These are phyloP conservation scores for Trichosporon coremiiforme DNA, from an alignment of 1,284 basidiomycete species.

Conservation along the genomic window DNA sequence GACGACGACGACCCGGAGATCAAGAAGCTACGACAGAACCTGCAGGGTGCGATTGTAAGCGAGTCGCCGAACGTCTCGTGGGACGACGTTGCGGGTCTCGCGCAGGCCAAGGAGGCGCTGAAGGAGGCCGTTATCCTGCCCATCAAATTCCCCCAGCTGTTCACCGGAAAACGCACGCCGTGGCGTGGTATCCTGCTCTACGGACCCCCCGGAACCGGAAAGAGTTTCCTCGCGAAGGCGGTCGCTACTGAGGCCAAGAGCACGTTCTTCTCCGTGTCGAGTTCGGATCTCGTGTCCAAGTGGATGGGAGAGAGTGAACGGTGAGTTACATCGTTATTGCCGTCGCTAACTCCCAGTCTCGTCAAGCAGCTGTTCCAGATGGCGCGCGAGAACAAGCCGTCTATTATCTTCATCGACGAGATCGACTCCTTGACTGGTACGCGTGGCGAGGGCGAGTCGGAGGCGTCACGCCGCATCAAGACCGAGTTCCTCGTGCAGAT, in stretches of 20 bases:
- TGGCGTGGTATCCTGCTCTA: conserved; percentile 96
- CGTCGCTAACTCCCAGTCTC: conserved; percentile 62
- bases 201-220: conserved; percentile 94
- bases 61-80: conserved; percentile 96
- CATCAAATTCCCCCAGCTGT: conserved; percentile 97
- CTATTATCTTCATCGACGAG: conserved; percentile 99
- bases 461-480: conserved; percentile 94
- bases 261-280: conserved; percentile 96
- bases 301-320: conserved; percentile 99
- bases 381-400: conserved; percentile 92
- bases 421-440: conserved; percentile 95
- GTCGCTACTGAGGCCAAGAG: conserved; percentile 98
- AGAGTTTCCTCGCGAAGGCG: conserved; percentile 90
- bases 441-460: conserved; percentile 92
- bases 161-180: conserved; percentile 96
- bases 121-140: conserved; percentile 99
- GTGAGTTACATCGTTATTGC: conserved; percentile 58
- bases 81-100: conserved; percentile 97
- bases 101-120: conserved; percentile 89
- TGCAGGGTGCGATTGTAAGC: conserved; percentile 83
- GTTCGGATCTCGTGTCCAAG: conserved; percentile 94
- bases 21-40: conserved; percentile 88
- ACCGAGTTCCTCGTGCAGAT: conserved; percentile 93
- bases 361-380: conserved; percentile 97
- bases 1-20: conserved; percentile 86